These are phyloP conservation scores for Yamadazyma friedrichii DNA, from an alignment of 1,139 yeast species.

Conservation along the genomic window DNA sequence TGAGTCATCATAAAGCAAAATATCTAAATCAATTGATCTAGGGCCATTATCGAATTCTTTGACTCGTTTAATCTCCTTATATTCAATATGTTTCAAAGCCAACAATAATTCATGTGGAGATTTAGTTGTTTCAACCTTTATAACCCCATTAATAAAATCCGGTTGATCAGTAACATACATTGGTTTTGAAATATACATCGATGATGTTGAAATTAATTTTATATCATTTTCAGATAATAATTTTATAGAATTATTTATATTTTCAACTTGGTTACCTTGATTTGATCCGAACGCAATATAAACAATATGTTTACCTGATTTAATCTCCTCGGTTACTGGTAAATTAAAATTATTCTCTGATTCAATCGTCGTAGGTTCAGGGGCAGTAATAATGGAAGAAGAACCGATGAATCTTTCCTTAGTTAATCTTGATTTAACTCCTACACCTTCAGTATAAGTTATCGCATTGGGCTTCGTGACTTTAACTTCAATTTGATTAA, in stretches of 20 bases:
- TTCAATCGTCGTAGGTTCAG: not conserved
- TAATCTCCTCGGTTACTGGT: conserved; percentile 26
- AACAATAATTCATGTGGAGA: conserved; percentile 64
- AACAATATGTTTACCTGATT: conserved; percentile 45
- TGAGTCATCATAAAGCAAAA: conserved; percentile 65
- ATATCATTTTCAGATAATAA: conserved; percentile 46
- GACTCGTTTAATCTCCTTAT: conserved; percentile 64
- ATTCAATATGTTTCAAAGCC: conserved; percentile 73
- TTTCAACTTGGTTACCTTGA: conserved; percentile 65
- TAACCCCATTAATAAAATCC: conserved; percentile 80
- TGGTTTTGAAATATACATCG: conserved; percentile 85
- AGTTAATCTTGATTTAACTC: conserved; percentile 66
- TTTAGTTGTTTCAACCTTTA: conserved; percentile 54
- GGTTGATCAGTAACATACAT: conserved; percentile 86
- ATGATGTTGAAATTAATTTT: conserved; percentile 60
- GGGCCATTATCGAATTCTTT: conserved; percentile 90
- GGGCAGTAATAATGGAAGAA: conserved; percentile 20
- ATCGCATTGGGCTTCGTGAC: conserved; percentile 90
- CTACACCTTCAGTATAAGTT: conserved; percentile 85
- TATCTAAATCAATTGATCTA: conserved; percentile 84
- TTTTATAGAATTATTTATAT: conserved; percentile 58
- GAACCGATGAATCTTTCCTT: conserved; percentile 29
- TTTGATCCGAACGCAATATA: conserved; percentile 91
- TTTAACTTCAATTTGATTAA: conserved; percentile 47
- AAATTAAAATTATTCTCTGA: conserved; percentile 27